A percentile compares a stretch with the other conserved stretches of the same genome.
Conservation (phyloP, 208 protist species). For the Crithidia acanthocephali region DNA sequence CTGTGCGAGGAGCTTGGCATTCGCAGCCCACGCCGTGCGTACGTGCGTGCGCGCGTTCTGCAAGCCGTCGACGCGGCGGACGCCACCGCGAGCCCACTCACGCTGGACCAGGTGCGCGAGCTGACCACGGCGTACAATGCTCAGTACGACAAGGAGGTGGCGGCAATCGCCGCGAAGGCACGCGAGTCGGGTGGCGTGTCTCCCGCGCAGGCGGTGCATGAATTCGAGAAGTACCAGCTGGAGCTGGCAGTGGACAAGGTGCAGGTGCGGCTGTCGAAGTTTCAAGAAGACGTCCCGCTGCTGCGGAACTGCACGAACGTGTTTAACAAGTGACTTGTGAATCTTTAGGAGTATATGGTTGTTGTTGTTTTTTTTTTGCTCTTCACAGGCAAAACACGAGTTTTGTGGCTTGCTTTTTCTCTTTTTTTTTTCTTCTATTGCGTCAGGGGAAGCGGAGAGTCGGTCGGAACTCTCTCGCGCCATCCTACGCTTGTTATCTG, state of each 20-base stretch:
- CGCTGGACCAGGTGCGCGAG: slow-evolving; percentile 33
- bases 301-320: slow-evolving; percentile 36
- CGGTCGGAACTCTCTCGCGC: too few relatives aligned
- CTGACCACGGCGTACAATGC: slow-evolving; percentile 26
- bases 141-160: slow-evolving; percentile 39
- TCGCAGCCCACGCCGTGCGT: slow-evolving; percentile 45
- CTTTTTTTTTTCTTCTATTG: not conserved
- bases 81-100: slow-evolving; percentile 10
- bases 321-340: slow-evolving; percentile 24
- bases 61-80: slow-evolving; percentile 24
- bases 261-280: slow-evolving; percentile 28
- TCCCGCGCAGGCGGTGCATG: slow-evolving; percentile 21
- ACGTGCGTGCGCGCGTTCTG: slow-evolving; percentile 35
- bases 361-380: slow-evolving; percentile 7
- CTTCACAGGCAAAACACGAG: not conserved
- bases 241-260: slow-evolving; percentile 29
- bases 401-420: not conserved
- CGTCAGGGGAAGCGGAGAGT: too few relatives aligned
- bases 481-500: too few relatives aligned
- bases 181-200: slow-evolving; percentile 12
- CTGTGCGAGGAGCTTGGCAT: slow-evolving; percentile 45
- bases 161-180: slow-evolving; percentile 3
- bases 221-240: slow-evolving; percentile 34
- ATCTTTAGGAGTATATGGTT: not conserved
- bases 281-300: slow-evolving; percentile 40